Conservation (phyloP, 129 eudicot species). For the Ambrosia artemisiifolia region DNA sequence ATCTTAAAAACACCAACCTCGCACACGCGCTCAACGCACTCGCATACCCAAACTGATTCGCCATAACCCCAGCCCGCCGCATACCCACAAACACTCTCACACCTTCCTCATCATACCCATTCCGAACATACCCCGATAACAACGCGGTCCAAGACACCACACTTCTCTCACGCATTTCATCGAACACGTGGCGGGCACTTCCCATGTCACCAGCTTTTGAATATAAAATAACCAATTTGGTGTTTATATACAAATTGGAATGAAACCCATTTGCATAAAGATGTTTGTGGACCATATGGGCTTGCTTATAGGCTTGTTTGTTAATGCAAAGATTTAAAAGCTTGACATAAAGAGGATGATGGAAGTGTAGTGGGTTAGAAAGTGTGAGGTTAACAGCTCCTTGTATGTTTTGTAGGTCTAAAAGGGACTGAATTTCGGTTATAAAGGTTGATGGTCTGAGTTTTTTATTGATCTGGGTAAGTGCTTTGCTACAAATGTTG, state of each 20-base stretch:
- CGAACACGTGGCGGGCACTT: slow-evolving; percentile 52
- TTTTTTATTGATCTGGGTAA: slow-evolving; percentile 8
- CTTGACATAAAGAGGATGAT: slow-evolving; percentile 38
- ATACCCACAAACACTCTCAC: slow-evolving; percentile 45
- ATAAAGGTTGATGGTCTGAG: slow-evolving; percentile 20
- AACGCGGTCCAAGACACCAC: slow-evolving; percentile 75
- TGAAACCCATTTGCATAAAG: slow-evolving; percentile 39
- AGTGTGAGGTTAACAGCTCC: slow-evolving; percentile 32
- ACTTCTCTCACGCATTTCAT: slow-evolving; percentile 53
- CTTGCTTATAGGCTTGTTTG: slow-evolving; percentile 30
- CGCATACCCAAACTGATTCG: slow-evolving; percentile 64
- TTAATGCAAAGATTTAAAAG: slow-evolving; percentile 52
- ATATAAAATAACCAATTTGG: slow-evolving; percentile 47
- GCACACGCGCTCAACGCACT: slow-evolving; percentile 61
- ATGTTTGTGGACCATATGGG: slow-evolving; percentile 46
- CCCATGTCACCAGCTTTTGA: slow-evolving; percentile 45
- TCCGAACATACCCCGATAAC: slow-evolving; percentile 63
- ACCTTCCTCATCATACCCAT: slow-evolving; percentile 40
- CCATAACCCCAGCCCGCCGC: slow-evolving; percentile 49
- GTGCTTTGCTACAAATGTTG: slow-evolving; percentile 18
- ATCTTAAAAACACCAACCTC: slow-evolving; percentile 27
- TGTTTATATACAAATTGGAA: slow-evolving; percentile 31
- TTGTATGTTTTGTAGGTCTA: slow-evolving; percentile 18
- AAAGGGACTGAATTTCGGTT: slow-evolving; percentile 19
- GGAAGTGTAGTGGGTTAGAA: slow-evolving; percentile 34